Base-by-base conservation (phyloP, 73 alveolate species). In the Halteria grandinella region DNA sequence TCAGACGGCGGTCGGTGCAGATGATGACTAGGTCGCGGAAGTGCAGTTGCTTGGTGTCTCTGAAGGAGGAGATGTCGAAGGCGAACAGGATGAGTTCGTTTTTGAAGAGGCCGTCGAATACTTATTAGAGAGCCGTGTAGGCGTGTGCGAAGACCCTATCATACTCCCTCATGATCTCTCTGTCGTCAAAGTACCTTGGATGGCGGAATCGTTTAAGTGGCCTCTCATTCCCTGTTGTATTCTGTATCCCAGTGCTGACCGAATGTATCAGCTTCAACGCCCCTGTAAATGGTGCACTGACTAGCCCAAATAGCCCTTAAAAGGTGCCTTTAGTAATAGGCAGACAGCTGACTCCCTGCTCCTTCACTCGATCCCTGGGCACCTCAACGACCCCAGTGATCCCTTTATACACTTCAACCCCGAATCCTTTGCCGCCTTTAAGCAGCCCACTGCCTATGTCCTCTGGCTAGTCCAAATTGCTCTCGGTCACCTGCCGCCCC, bases 241-340 rank as follows among this genome's bases (percentile, higher is more conserved):
- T 60, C 34, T 49, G 37, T 1, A 36, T 21, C 0, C 95, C 95
- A 40, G 89, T 39, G 29, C 91, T 41, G 18, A 81, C 27, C 25
- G 91, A 79, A 81, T 88, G 52, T 36, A 78, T 74, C 6, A 88
- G 34, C 75, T 74, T 80, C 20, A 88, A 54, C 18, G 41, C 85
- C 15, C 92, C 95, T 18, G 85, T 85, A 53, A 88, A 51, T 27
- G 95, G 95, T 8, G 92, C 45, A 57, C 76, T 53, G 15, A 88
- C 33, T 24, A 81, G 63, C 25, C 95, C 92, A 36, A 88, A 52
- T 37, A 88, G 24, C 75, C 95, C 75, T 57, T 71, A 24, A 55
- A 21, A 37, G 66, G 66, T 58, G 79, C 89, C 73, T 55, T 88
- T 29, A 39, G 77, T 41, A 1, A 60, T 33, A 40, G 37, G 27